Evolutionary conservation across 2,329 filamentous ascomycete species (phyloP), one percentile per base, ranked within the genome.

Genomic region (Cercospora sp.): DNA sequence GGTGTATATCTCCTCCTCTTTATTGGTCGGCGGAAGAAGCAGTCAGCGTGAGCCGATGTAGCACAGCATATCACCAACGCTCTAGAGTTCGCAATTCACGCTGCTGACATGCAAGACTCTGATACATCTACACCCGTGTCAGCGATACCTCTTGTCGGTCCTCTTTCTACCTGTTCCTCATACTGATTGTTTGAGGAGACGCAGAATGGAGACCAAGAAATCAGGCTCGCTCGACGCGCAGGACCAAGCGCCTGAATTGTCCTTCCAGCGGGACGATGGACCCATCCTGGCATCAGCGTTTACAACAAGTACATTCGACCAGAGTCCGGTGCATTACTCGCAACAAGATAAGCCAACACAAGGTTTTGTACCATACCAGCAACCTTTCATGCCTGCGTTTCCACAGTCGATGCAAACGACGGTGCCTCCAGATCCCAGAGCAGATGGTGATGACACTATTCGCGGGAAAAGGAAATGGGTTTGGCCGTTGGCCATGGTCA

Each of bases 241-340:
- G 1, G 32, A 62, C 26, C 43, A 66, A 26, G 59, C 65, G 49
- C 65, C 65, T 21, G 65, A 66, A 61, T 43, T 66, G 3, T 66
- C 65, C 2, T 57, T 57, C 30, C 65, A 60, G n/a, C 43, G 60
- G 2, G 59, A 66, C 40, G 59, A 66, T 57, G 65, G 65, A 28
- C 65, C 65, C 16, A 66, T 66, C 9, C 30, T 18, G 16, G 59
- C 65, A 32, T 34, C 43, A 13, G 16, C 24, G 26, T 62, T 49
- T 28, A 37, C 57, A 7, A 51, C 40, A 12, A 62, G 49, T 40
- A 55, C 10, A 34, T 66, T 66, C 24, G 65, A 66, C 7, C 37
- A 61, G 10, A 62, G 30, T 34, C 49, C 65, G n/a, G 18, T 32
- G 13, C 51, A 66, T 32, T 49, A 66, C 13, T 30, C 51, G 7